Percentiles rank a stretch among this genome's conserved stretches.
Evolutionary conservation across 306 rosid genomes (phyloP).

Genomic region (Quercus mongolica): DNA sequence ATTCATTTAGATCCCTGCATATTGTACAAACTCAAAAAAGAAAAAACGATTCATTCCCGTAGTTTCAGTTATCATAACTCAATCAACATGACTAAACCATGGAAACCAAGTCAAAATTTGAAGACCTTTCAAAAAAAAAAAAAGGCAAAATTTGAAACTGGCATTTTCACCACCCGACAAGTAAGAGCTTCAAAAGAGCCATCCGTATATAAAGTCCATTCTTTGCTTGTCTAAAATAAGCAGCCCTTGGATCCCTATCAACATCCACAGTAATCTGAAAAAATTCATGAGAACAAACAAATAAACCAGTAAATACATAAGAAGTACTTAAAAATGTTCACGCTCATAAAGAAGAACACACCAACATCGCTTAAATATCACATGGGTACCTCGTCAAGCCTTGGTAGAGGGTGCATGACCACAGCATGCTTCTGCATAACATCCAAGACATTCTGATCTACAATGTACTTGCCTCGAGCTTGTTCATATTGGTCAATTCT

Average conservation of each 20-base stretch:
- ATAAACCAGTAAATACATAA: background rate
- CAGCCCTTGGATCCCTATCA: conserved; percentile 77
- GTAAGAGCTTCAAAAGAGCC: conserved; percentile 83
- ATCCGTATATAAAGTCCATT: conserved; percentile 80
- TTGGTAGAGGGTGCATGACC: conserved; percentile 93
- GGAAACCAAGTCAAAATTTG: background rate
- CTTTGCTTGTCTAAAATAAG: conserved; percentile 88
- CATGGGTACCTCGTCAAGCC: conserved; percentile 79
- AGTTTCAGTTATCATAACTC: background rate
- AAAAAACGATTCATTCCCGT: background rate
- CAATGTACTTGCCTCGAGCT: conserved; percentile 91
- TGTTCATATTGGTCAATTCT: conserved; percentile 72
- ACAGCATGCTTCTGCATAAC: conserved; percentile 79
- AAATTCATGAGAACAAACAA: background rate
- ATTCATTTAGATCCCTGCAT: background rate
- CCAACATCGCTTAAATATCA: background rate
- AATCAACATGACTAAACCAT: background rate
- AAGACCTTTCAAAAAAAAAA: no score
- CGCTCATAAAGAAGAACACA: background rate
- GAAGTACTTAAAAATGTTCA: background rate
- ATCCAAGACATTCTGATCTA: conserved; percentile 51
- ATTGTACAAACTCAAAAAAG: background rate
- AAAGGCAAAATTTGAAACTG: background rate
- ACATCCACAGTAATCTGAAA: conserved; percentile 77
- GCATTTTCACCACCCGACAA: conserved; percentile 65